Conservation (phyloP, 129 eudicot genomes). For the Arctium minus region DNA sequence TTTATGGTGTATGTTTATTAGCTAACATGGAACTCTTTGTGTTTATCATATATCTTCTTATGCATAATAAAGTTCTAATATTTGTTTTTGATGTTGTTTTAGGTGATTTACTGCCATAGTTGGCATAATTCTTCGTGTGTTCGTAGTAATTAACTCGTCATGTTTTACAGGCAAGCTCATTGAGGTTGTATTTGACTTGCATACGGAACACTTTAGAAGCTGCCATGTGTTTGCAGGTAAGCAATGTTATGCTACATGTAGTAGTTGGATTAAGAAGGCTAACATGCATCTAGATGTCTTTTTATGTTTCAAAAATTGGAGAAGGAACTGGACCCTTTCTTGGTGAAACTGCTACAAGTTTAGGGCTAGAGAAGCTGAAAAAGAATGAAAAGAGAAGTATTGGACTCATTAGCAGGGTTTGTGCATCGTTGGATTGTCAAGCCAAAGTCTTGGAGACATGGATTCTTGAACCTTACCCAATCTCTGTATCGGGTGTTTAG, state of each 20-base stretch:
- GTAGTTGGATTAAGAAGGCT: background rate
- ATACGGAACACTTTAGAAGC: constrained; percentile 91
- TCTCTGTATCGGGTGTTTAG: background rate
- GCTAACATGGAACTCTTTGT: background rate
- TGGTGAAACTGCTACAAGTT: background rate
- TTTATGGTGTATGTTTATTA: background rate
- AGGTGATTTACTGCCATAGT: background rate
- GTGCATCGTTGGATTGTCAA: constrained; percentile 1
- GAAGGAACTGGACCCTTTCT: background rate
- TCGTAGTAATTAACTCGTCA: background rate
- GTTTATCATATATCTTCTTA: background rate
- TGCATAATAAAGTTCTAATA: background rate
- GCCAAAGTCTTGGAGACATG: background rate
- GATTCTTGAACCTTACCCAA: background rate
- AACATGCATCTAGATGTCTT: background rate
- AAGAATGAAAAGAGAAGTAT: background rate
- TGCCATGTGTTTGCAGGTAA: constrained; percentile 76
- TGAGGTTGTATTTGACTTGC: constrained; percentile 73
- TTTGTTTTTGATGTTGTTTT: background rate
- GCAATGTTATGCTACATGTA: background rate
- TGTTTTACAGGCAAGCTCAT: constrained; percentile 57
- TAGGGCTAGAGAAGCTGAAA: background rate
- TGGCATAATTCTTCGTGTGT: background rate
- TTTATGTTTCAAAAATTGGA: background rate
- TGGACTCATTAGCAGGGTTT: background rate